Conservation (phyloP, 1,139 yeast species). For the Yamadazyma dushanensis region DNA sequence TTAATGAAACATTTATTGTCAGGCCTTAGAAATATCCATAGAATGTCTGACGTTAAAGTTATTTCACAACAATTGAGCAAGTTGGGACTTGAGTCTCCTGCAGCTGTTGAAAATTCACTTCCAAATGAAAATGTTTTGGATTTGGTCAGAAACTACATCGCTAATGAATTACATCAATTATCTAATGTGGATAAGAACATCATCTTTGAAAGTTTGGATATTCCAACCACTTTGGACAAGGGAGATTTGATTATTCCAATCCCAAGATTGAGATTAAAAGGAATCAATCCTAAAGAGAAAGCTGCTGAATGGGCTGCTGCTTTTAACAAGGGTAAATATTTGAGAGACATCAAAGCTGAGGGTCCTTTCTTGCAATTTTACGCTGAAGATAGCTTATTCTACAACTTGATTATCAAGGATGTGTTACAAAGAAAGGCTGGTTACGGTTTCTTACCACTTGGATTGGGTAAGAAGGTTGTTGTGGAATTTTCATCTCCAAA, state of each 20-base stretch:
- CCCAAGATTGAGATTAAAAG: conserved; percentile 90
- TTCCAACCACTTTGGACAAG: conserved; percentile 82
- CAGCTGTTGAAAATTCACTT: conserved; percentile 39
- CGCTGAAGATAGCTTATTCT: conserved; percentile 66
- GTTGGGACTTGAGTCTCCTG: conserved; percentile 38
- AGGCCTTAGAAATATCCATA: conserved; percentile 13
- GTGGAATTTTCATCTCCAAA: conserved; percentile 97
- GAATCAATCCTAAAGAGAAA: conserved; percentile 77
- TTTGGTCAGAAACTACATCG: conserved; percentile 83
- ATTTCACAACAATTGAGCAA: conserved; percentile 37
- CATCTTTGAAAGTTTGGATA: conserved; percentile 84
- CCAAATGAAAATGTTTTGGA: conserved; percentile 80
- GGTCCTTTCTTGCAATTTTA: conserved; percentile 93
- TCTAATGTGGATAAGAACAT: conserved; percentile 68
- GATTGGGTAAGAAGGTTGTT: conserved; percentile 68
- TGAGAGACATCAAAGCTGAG: conserved; percentile 72
- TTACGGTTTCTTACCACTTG: conserved; percentile 79
- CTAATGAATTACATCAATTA: conserved; percentile 71
- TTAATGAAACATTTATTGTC: conserved; percentile 17
- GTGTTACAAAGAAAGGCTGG: conserved; percentile 56
- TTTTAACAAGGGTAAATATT: conserved; percentile 66
- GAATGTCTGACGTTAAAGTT: conserved; percentile 24
- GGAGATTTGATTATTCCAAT: conserved; percentile 93
- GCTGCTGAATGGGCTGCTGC: conserved; percentile 81
- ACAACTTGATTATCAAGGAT: conserved; percentile 70